A percentile compares a stretch with the other conserved stretches of the same genome.
Conservation (phyloP, 768 basidiomycete species). For the Mycena haematopus region DNA sequence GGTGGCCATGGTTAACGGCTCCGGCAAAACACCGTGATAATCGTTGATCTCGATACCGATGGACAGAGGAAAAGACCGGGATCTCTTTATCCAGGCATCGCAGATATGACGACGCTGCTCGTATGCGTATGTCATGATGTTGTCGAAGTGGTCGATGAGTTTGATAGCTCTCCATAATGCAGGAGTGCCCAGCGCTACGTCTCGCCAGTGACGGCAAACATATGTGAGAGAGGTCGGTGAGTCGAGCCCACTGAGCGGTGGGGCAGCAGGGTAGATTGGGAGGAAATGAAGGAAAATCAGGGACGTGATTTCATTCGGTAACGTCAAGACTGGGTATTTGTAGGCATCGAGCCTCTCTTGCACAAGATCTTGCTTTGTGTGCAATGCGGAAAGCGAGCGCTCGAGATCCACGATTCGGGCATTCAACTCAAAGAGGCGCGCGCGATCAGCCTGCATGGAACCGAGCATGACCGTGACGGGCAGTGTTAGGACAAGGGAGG, state of each 20-base stretch:
- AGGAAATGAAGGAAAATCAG: neutral
- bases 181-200: neutral
- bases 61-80: neutral
- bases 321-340: slow-evolving; percentile 2
- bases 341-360: slow-evolving; percentile 2
- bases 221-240: neutral
- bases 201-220: neutral
- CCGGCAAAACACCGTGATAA: neutral
- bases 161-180: neutral
- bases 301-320: neutral
- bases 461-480: too few relatives aligned
- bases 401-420: neutral
- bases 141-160: neutral
- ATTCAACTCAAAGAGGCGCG: neutral
- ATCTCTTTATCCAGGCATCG: neutral
- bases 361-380: neutral
- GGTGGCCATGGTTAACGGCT: neutral
- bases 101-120: neutral
- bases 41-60: neutral
- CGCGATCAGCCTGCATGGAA: neutral
- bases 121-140: too few relatives aligned
- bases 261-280: neutral
- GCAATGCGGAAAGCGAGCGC: neutral
- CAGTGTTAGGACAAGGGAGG: too few relatives aligned
- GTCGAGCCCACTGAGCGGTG: neutral